Percentiles rank a stretch among this genome's conserved stretches.
Conservation (phyloP, 495 filamentous ascomycete species). For the Podospora bellae-mahoneyi region DNA sequence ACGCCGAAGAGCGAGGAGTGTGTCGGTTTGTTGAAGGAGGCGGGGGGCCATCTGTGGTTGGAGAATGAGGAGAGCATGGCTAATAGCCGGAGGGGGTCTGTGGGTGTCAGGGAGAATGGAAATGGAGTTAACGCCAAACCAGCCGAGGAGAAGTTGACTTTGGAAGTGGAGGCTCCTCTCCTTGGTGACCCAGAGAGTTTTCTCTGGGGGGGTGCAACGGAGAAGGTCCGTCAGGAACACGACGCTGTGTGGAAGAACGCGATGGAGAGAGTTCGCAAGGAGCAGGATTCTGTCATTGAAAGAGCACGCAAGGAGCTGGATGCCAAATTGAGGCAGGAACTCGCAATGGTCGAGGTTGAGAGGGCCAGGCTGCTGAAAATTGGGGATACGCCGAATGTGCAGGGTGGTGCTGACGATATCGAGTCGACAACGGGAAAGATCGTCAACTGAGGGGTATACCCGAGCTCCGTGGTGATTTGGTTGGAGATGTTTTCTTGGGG, state of each 20-base stretch:
- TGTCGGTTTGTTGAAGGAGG: constrained; percentile 55
- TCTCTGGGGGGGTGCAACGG: not conserved
- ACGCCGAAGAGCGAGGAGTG: constrained; percentile 42
- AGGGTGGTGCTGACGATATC: not conserved
- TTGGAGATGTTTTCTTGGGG: not conserved
- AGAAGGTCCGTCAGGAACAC: not conserved
- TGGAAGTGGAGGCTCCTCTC: too few relatives aligned
- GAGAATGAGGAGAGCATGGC: constrained; percentile 22
- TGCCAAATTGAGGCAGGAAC: not conserved
- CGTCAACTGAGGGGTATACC: not conserved
- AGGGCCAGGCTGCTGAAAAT: not conserved
- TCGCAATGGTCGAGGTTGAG: not conserved
- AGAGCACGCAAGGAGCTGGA: not conserved
- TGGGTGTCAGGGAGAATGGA: not conserved
- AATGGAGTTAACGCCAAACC: not conserved
- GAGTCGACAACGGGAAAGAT: not conserved
- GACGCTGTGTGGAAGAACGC: not conserved
- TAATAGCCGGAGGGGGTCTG: not conserved
- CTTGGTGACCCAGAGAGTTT: too few relatives aligned
- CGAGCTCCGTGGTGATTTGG: not conserved
- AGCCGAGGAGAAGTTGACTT: not conserved
- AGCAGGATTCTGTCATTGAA: not conserved
- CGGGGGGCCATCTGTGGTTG: constrained; percentile 38
- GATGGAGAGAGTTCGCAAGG: not conserved
- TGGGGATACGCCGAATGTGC: not conserved